These are phyloP conservation scores for Zasmidium angulare DNA, from an alignment of 2,329 filamentous ascomycete genomes.

Conservation along the genomic window DNA sequence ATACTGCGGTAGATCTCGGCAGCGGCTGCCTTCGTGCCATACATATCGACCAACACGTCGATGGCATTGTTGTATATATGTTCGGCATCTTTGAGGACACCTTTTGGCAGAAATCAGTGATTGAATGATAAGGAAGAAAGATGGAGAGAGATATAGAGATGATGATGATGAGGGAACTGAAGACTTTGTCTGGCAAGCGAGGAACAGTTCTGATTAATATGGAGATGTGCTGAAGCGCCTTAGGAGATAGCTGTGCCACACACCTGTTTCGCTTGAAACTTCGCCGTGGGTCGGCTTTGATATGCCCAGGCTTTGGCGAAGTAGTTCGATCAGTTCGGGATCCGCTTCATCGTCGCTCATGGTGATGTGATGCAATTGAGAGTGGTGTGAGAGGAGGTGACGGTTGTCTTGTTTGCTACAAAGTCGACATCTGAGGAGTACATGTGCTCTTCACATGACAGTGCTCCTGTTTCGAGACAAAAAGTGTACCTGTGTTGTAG, in stretches of 20 bases:
- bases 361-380: background rate
- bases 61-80: slow-evolving; percentile 90
- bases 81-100: slow-evolving; percentile 78
- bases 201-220: background rate
- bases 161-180: background rate
- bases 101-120: slow-evolving; percentile 49
- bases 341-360: slow-evolving; percentile 95
- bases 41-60: slow-evolving; percentile 85
- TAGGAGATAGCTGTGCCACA: slow-evolving; percentile 9
- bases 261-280: slow-evolving; percentile 34
- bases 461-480: no score
- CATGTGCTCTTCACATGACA: no score
- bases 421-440: background rate
- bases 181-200: background rate
- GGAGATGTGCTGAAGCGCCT: background rate
- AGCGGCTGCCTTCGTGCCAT: slow-evolving; percentile 78
- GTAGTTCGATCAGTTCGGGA: slow-evolving; percentile 78
- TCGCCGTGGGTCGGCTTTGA: slow-evolving; percentile 22
- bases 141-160: background rate
- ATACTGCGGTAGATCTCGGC: slow-evolving; percentile 76
- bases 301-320: slow-evolving; percentile 72
- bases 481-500: no score
- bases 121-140: background rate
- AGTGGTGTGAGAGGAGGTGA: background rate
- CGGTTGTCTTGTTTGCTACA: background rate